These are phyloP conservation scores for Annulohypoxylon maeteangense DNA, from an alignment of 495 filamentous ascomycete species.

Conservation along the genomic window DNA sequence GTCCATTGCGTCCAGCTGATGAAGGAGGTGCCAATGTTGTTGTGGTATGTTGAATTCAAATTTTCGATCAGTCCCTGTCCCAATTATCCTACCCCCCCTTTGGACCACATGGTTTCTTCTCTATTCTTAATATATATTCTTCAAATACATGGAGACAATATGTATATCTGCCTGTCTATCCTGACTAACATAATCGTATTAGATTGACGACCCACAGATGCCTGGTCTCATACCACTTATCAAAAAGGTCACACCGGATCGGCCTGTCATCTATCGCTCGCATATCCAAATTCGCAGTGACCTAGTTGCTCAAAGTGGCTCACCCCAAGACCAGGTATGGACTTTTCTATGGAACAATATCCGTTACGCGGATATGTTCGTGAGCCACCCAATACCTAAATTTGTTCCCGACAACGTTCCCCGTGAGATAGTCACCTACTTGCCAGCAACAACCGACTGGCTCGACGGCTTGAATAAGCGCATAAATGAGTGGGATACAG, in stretches of 20 bases:
- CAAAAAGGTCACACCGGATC: slow-evolving; percentile 73
- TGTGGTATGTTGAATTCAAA: slow-evolving; percentile 63
- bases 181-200: slow-evolving; percentile 19
- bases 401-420: slow-evolving; percentile 81
- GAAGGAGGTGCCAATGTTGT: slow-evolving; percentile 84
- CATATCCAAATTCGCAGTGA: slow-evolving; percentile 89
- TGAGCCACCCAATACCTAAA: slow-evolving; percentile 81
- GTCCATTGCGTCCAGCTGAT: slow-evolving; percentile 71
- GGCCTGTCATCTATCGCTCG: slow-evolving; percentile 82
- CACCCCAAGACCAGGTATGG: slow-evolving; percentile 81
- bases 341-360: slow-evolving; percentile 79
- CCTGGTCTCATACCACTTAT: slow-evolving; percentile 81
- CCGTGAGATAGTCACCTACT: slow-evolving; percentile 73
- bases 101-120: too few species aligned
- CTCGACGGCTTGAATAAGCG: slow-evolving; percentile 88
- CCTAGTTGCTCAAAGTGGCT: slow-evolving; percentile 68
- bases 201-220: slow-evolving; percentile 91
- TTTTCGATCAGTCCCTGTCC: not conserved
- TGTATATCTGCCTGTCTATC: not conserved
- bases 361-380: slow-evolving; percentile 78
- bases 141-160: too few species aligned
- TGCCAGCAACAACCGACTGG: slow-evolving; percentile 91
- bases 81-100: not conserved
- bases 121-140: too few species aligned
- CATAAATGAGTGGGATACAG: slow-evolving; percentile 76